Evolutionary conservation across 352 stramenopile genomes (phyloP).

Genomic region (Thraustochytrium sp.): DNA sequence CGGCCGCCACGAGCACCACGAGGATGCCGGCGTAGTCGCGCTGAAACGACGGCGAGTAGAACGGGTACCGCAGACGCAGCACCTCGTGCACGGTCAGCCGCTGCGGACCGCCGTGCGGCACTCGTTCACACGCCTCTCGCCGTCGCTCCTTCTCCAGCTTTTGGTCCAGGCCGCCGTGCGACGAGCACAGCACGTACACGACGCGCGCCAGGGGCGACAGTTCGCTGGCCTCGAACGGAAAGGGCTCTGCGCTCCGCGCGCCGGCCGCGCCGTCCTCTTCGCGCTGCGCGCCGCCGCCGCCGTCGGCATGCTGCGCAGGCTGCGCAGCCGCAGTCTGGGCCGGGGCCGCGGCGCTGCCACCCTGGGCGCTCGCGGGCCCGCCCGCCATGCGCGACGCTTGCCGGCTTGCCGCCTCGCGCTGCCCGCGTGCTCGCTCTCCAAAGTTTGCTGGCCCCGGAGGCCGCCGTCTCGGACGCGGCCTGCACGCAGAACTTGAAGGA

Average conservation of each 20-base stretch:
- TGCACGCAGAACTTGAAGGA: too few species aligned
- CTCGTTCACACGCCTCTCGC: background rate
- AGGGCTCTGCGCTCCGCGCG: too few species aligned
- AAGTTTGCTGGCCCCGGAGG: too few species aligned
- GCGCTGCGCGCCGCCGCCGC: too few species aligned
- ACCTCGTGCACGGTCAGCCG: background rate
- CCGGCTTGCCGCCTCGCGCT: too few species aligned
- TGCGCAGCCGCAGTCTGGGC: too few species aligned
- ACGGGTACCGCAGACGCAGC: background rate
- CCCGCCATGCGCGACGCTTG: too few species aligned
- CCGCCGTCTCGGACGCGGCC: too few species aligned
- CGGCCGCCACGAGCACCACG: background rate
- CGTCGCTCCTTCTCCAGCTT: background rate
- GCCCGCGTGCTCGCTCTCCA: too few species aligned
- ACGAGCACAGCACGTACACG: background rate
- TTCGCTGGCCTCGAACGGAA: background rate
- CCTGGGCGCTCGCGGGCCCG: too few species aligned
- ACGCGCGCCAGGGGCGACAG: background rate
- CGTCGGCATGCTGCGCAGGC: too few species aligned
- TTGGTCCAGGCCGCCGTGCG: background rate
- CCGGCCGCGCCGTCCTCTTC: background rate
- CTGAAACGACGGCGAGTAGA: constrained; percentile 1
- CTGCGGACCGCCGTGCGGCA: background rate
- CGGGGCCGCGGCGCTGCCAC: too few species aligned
- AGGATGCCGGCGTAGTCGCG: background rate